Conservation (phyloP, 129 eudicot genomes). For the Chrysanthemum lavandulifolium region DNA sequence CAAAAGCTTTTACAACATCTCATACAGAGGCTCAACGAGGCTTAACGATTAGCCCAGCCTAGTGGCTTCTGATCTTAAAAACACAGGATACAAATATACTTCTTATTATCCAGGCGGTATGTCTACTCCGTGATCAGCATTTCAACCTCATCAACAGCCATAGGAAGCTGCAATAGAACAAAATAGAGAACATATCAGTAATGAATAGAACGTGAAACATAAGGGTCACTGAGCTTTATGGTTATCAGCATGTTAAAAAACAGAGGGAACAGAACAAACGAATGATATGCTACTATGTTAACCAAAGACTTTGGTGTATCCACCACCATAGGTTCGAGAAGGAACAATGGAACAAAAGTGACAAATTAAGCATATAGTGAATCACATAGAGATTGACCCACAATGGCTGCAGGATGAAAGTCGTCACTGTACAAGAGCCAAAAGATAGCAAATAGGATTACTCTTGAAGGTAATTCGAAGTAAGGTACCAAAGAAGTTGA, state of each 20-base stretch:
- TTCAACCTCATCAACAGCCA: slow-evolving; percentile 28
- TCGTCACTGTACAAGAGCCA: too few relatives aligned
- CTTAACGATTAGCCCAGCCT: slow-evolving; percentile 15
- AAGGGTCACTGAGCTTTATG: not conserved
- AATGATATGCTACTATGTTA: not conserved
- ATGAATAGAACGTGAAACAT: not conserved
- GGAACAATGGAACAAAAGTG: too few relatives aligned
- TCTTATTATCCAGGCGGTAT: slow-evolving; percentile 10
- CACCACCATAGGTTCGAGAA: not conserved
- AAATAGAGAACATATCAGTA: not conserved
- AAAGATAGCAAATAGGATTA: too few relatives aligned
- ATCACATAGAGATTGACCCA: too few relatives aligned
- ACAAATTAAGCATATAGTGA: too few relatives aligned
- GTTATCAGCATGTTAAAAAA: not conserved
- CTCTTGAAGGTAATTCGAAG: too few relatives aligned
- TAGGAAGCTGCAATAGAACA: slow-evolving; percentile 28
- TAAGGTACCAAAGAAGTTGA: too few relatives aligned
- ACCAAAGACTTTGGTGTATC: not conserved
- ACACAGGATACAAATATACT: slow-evolving; percentile 28
- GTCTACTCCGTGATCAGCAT: slow-evolving; percentile 42
- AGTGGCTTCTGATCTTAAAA: slow-evolving; percentile 36
- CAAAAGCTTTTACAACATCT: slow-evolving; percentile 22
- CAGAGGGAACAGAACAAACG: not conserved
- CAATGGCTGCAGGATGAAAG: too few relatives aligned
- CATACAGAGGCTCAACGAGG: slow-evolving; percentile 36